Conservation (phyloP, 2,329 filamentous ascomycete species). For the Apiospora saccharicola region DNA sequence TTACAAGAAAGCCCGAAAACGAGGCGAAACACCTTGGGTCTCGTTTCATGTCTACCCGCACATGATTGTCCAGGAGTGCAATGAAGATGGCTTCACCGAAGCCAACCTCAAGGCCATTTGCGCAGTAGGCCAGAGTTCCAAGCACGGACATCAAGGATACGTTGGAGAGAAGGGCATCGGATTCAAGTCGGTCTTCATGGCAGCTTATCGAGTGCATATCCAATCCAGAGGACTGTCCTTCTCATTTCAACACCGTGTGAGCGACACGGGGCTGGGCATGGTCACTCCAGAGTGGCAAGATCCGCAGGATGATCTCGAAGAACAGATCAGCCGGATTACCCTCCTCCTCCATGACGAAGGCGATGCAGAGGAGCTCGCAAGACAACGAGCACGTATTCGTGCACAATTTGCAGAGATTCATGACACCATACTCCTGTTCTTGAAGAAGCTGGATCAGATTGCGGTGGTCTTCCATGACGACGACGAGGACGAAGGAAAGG, state of each 20-base stretch:
- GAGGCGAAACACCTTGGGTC: conserved; percentile 39
- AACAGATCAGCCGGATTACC: conserved; percentile 46
- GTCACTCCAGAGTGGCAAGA: conserved; percentile 52
- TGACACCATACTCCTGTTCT: too few species aligned
- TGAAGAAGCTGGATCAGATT: too few species aligned
- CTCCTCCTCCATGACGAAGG: conserved; percentile 45
- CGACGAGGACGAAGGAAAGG: too few species aligned
- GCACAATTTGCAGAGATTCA: too few species aligned
- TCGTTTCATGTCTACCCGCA: conserved; percentile 46
- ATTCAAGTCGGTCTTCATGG: conserved; percentile 60
- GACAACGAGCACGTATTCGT: too few species aligned
- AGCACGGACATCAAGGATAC: conserved; percentile 48
- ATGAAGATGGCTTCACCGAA: conserved; percentile 55
- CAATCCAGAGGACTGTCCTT: conserved; percentile 54
- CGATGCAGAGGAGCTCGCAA: conserved; percentile 19
- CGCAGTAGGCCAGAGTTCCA: conserved; percentile 54
- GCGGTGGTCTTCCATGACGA: too few species aligned
- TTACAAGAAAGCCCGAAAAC: conserved; percentile 41
- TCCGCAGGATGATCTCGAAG: not conserved
- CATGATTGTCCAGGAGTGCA: conserved; percentile 55
- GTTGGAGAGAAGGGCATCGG: conserved; percentile 61
- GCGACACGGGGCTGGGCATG: conserved; percentile 59
- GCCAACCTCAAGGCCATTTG: conserved; percentile 56
- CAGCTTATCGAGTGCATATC: conserved; percentile 52
- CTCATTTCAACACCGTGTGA: conserved; percentile 48